These are phyloP conservation scores for Xylona heveae DNA, from an alignment of 495 filamentous ascomycete genomes.

Conservation along the genomic window DNA sequence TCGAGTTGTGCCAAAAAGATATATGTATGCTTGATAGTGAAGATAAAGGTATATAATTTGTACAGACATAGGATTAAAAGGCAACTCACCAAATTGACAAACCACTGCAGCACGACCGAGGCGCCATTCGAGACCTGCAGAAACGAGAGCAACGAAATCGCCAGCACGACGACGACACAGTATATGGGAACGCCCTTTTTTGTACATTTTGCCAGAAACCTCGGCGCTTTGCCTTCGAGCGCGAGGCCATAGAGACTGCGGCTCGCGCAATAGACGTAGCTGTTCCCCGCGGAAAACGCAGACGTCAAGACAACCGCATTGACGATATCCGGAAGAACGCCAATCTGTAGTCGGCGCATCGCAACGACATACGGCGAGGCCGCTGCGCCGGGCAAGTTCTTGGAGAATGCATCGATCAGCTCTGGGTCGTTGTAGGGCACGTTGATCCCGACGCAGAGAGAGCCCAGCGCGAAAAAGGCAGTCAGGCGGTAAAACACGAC, in stretches of 20 bases:
- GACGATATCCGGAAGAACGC: conserved; percentile 13
- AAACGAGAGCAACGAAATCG: conserved; percentile 45
- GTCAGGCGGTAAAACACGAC: conserved; percentile 57
- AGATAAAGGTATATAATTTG: background rate
- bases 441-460: conserved; percentile 13
- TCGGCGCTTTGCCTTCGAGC: conserved; percentile 15
- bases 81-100: conserved; percentile 39
- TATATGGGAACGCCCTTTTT: conserved; percentile 29
- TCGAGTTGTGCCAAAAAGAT: no score
- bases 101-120: conserved; percentile 52
- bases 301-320: conserved; percentile 14
- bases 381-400: conserved; percentile 10
- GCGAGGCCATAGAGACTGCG: conserved; percentile 15
- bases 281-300: conserved; percentile 16
- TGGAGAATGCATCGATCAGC: conserved; percentile 9
- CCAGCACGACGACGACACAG: conserved; percentile 37
- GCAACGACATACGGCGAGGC: conserved; percentile 15
- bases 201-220: conserved; percentile 12
- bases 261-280: conserved; percentile 15
- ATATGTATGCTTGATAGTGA: no score
- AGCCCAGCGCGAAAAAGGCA: conserved; percentile 52
- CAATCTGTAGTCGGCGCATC: conserved; percentile 12
- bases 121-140: conserved; percentile 48
- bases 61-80: background rate
- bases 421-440: conserved; percentile 15